A percentile compares a stretch with the other conserved stretches of the same genome.
Conservation (phyloP, 257 asterid genomes). For the Solanum peruvianum region DNA sequence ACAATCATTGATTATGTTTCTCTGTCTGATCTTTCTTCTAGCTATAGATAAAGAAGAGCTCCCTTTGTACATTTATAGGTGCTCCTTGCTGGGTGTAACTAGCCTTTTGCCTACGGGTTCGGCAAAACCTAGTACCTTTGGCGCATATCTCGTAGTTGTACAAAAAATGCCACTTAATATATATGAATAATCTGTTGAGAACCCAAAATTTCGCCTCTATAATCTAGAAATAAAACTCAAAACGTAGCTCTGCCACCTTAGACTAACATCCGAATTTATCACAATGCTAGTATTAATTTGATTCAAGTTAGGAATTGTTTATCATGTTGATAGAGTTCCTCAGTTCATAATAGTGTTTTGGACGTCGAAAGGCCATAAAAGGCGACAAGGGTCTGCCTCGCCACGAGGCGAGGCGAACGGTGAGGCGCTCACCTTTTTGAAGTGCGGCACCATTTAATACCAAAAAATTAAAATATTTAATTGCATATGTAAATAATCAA, state of each 20-base stretch:
- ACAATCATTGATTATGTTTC: background rate
- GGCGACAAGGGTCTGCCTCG: too few species aligned
- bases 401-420: too few species aligned
- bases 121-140: background rate
- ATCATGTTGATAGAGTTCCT: background rate
- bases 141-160: background rate
- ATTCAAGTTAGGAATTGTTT: background rate
- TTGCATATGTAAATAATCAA: too few species aligned
- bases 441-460: too few species aligned
- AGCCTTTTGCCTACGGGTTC: background rate
- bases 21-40: background rate
- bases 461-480: too few species aligned
- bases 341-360: background rate
- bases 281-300: background rate
- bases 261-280: background rate
- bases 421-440: too few species aligned
- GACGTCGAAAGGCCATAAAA: too few species aligned
- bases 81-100: background rate
- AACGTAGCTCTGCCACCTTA: background rate
- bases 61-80: background rate
- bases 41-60: background rate
- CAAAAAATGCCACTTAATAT: background rate
- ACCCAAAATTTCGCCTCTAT: background rate
- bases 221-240: background rate
- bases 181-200: background rate